Evolutionary conservation across 23 red algal species (phyloP).

Genomic region (Rhodosorus marinus): DNA sequence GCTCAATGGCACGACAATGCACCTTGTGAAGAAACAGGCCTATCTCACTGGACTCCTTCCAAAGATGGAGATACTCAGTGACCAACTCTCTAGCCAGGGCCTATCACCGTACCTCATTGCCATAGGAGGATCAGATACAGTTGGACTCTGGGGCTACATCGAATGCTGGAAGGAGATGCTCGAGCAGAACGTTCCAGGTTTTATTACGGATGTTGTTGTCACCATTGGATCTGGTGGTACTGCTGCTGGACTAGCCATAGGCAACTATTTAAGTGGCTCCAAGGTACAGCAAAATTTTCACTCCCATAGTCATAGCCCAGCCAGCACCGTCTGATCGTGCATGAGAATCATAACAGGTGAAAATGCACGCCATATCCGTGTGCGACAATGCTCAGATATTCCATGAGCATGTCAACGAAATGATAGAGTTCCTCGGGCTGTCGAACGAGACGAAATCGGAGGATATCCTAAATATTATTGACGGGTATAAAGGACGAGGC

Average conservation of each 20-base stretch:
- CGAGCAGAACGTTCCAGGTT: constrained; percentile 1
- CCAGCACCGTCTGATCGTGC: no score
- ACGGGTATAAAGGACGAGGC: constrained; percentile 24
- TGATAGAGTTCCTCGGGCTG: constrained; percentile 17
- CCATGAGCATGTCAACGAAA: constrained; percentile 25
- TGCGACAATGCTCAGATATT: constrained; percentile 13
- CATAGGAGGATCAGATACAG: constrained; percentile 41
- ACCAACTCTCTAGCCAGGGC: constrained; percentile 1
- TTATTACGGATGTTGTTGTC: constrained; percentile 31
- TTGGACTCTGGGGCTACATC: constrained; percentile 59
- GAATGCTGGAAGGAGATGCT: constrained; percentile 24
- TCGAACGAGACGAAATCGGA: background rate
- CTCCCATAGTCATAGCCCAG: no score
- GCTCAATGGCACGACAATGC: constrained; percentile 20
- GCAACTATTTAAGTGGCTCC: constrained; percentile 3
- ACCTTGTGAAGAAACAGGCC: constrained; percentile 10
- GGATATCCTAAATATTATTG: constrained; percentile 23
- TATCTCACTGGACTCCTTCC: constrained; percentile 7
- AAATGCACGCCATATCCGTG: background rate
- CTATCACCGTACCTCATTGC: constrained; percentile 18
- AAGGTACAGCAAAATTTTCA: no score
- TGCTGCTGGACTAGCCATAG: constrained; percentile 43
- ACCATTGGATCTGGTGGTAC: constrained; percentile 47
- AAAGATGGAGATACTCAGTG: constrained; percentile 1
- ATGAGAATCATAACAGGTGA: no score